Conservation (phyloP, 2,329 filamentous ascomycete genomes). For the Colletotrichum liriopes region DNA sequence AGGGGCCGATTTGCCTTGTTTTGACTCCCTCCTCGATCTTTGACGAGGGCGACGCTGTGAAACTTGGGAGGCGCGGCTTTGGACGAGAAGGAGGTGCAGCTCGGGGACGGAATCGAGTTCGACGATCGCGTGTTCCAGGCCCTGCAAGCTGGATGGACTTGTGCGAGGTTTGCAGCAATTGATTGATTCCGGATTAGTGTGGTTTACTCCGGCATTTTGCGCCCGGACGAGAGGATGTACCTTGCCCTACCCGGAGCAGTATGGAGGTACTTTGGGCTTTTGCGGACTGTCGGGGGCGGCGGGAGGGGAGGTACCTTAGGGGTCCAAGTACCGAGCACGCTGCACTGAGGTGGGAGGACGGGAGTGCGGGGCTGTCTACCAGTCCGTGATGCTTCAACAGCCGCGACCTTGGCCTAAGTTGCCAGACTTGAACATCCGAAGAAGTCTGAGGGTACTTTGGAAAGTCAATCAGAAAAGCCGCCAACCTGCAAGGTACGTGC, state of each 20-base stretch:
- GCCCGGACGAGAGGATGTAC: slow-evolving; percentile 15
- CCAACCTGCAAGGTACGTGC: slow-evolving; percentile 22
- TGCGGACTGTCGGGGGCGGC: background rate
- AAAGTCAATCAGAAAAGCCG: slow-evolving; percentile 28
- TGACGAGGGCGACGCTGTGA: slow-evolving; percentile 5
- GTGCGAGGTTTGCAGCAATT: slow-evolving; percentile 9
- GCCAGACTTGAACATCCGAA: background rate
- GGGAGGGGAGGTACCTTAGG: slow-evolving; percentile 10
- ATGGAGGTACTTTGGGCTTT: background rate
- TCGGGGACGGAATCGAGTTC: background rate
- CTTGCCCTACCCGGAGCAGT: background rate
- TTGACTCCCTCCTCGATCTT: slow-evolving; percentile 12
- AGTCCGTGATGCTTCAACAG: slow-evolving; percentile 17
- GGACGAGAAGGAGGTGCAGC: background rate
- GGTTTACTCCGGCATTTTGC: slow-evolving; percentile 5
- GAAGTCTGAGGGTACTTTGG: background rate
- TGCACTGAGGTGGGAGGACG: background rate
- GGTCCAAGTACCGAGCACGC: slow-evolving; percentile 34
- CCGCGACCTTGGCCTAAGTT: background rate
- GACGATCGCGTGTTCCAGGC: slow-evolving; percentile 35
- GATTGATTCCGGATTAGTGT: slow-evolving; percentile 8
- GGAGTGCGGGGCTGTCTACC: slow-evolving; percentile 29
- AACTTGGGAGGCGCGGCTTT: slow-evolving; percentile 1
- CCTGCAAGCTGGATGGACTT: slow-evolving; percentile 7
- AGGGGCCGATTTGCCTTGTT: slow-evolving; percentile 25